Evolutionary conservation across 2,329 filamentous ascomycete genomes (phyloP).

Genomic region (Ceratocystis variospora): DNA sequence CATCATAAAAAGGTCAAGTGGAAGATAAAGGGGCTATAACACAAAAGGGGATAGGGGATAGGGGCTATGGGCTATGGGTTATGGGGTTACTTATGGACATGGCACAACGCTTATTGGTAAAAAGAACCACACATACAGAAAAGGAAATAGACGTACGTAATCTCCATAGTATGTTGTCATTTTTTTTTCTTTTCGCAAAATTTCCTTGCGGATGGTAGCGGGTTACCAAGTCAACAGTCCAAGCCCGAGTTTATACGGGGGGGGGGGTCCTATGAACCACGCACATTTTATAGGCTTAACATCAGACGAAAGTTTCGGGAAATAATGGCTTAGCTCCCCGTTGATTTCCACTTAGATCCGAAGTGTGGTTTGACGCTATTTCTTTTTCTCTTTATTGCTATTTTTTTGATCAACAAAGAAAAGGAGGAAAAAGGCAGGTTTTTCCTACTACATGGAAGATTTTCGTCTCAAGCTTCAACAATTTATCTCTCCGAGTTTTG

Average conservation of each 20-base stretch:
- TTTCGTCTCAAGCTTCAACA: background rate
- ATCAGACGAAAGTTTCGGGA: slow-evolving; percentile 6
- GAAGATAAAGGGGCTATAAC: background rate
- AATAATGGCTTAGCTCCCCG: background rate
- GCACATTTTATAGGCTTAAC: background rate
- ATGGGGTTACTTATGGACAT: background rate
- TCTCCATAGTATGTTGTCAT: no score
- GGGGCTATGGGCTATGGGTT: no score
- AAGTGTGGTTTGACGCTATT: background rate
- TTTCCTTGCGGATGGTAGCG: no score
- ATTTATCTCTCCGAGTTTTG: background rate
- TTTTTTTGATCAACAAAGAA: no score
- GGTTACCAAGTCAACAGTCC: no score
- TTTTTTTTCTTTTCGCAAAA: no score
- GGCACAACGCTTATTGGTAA: no score
- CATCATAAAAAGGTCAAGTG: background rate
- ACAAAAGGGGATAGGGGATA: no score
- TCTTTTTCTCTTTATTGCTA: background rate
- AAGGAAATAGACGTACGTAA: no score
- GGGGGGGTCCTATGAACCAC: background rate
- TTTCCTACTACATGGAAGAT: background rate
- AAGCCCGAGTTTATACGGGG: no score
- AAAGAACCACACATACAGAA: no score
- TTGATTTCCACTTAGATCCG: slow-evolving; percentile 2
- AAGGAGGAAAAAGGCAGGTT: no score